Conservation (phyloP, 192 early-diverging fungal genomes). For the Backusella tuberculispora region DNA sequence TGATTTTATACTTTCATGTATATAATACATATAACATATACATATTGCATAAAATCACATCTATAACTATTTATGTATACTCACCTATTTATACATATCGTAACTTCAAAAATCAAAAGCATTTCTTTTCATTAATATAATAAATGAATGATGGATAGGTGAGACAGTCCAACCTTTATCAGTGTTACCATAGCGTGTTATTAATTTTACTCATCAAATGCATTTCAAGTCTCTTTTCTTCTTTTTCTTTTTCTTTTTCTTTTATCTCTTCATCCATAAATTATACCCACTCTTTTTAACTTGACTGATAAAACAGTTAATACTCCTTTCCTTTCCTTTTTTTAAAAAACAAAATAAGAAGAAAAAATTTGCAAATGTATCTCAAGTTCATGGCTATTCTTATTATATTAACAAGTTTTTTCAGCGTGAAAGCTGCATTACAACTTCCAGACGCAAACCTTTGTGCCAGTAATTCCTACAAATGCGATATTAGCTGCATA, state of each 20-base stretch:
- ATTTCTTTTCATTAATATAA: slow-evolving; percentile 4
- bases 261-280: not conserved
- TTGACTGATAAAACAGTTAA: not conserved
- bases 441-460: not conserved
- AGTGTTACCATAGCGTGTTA: slow-evolving; percentile 11
- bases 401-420: slow-evolving; percentile 1
- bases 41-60: not conserved
- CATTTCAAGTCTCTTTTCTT: not conserved
- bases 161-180: slow-evolving; percentile 20
- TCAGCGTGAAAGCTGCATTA: not conserved
- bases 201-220: not conserved
- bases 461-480: not conserved
- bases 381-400: not conserved
- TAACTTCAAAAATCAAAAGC: not conserved
- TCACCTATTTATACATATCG: not conserved
- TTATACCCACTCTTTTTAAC: slow-evolving; percentile 4
- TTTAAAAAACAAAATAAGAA: not conserved
- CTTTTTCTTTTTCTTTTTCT: not conserved
- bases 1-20: no score
- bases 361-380: not conserved
- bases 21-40: no score
- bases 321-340: not conserved
- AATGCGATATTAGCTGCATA: slow-evolving; percentile 3
- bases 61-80: not conserved
- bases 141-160: slow-evolving; percentile 13